phyloP scores from a whole-genome alignment of 352 stramenopile genomes.

The Globisporangium acanthophoron region DNA sequence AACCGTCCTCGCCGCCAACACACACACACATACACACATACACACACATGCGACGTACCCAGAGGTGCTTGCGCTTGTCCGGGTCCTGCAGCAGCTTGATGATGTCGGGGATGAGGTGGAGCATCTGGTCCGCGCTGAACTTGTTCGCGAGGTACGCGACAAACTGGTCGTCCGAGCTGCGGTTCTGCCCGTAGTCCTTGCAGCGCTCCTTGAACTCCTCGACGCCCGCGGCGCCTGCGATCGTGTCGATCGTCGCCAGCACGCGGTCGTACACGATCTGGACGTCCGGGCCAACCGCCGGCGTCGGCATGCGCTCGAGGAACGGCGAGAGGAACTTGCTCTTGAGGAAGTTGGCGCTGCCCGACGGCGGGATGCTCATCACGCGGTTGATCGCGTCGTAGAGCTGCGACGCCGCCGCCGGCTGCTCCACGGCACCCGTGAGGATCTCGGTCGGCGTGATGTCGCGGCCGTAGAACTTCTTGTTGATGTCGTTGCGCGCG shows the following conservation, averaged over 20 bases:
- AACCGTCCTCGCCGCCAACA: background rate
- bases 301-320: slow-evolving; percentile 63
- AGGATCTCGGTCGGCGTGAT: slow-evolving; percentile 83
- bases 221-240: slow-evolving; percentile 47
- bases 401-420: slow-evolving; percentile 67
- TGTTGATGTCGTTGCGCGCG: slow-evolving; percentile 74
- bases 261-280: slow-evolving; percentile 85
- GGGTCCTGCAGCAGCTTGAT: slow-evolving; percentile 81
- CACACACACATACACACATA: background rate
- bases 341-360: slow-evolving; percentile 40
- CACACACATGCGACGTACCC: slow-evolving; percentile 34
- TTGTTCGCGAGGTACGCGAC: slow-evolving; percentile 56
- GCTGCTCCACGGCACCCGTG: slow-evolving; percentile 76
- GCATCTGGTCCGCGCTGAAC: slow-evolving; percentile 65
- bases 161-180: slow-evolving; percentile 70
- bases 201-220: slow-evolving; percentile 83
- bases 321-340: slow-evolving; percentile 66
- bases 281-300: slow-evolving; percentile 66
- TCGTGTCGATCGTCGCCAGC: slow-evolving; percentile 59
- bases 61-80: slow-evolving; percentile 80
- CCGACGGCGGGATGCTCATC: slow-evolving; percentile 62
- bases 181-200: slow-evolving; percentile 85
- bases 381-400: slow-evolving; percentile 81
- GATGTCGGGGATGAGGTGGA: slow-evolving; percentile 74
- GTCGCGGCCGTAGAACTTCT: slow-evolving; percentile 86